Conservation (phyloP, 31 red algal genomes). For the Endocladia muricata region DNA sequence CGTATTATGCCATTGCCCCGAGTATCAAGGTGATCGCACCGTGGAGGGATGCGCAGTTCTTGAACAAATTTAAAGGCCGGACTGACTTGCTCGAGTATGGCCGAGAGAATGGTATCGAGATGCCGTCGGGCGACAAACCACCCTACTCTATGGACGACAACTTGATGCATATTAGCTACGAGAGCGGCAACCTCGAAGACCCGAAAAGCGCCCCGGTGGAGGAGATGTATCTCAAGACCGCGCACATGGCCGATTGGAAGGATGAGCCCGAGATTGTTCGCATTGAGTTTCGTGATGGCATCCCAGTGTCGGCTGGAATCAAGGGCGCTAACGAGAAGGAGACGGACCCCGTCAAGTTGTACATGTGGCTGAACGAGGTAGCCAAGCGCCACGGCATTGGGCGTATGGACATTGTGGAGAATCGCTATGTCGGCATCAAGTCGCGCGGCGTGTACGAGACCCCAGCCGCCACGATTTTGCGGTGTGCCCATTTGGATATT, state of each 20-base stretch:
- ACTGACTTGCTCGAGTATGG: slow-evolving; percentile 90
- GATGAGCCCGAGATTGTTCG: slow-evolving; percentile 77
- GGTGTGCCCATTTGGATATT: slow-evolving; percentile 97
- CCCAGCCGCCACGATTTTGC: slow-evolving; percentile 87
- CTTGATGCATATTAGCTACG: slow-evolving; percentile 95
- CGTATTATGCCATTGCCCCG: slow-evolving; percentile 84
- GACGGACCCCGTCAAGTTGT: slow-evolving; percentile 71
- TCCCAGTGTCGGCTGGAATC: slow-evolving; percentile 43
- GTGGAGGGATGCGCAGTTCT: slow-evolving; percentile 81
- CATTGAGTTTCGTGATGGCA: slow-evolving; percentile 89
- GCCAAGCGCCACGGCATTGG: slow-evolving; percentile 94
- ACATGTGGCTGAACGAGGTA: slow-evolving; percentile 75
- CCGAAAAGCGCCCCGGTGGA: slow-evolving; percentile 59
- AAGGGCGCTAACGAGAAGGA: slow-evolving; percentile 19
- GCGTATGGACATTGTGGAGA: slow-evolving; percentile 97
- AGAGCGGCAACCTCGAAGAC: slow-evolving; percentile 92
- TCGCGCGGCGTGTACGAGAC: slow-evolving; percentile 96
- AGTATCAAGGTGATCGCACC: slow-evolving; percentile 92
- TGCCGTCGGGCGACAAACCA: slow-evolving; percentile 83
- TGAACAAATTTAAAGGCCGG: slow-evolving; percentile 80
- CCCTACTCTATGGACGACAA: slow-evolving; percentile 99
- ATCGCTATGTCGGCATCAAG: slow-evolving; percentile 99
- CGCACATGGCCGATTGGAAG: slow-evolving; percentile 35
- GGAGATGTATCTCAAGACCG: slow-evolving; percentile 86
- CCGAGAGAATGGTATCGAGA: slow-evolving; percentile 76